Evolutionary conservation across 1,284 basidiomycete species (phyloP).

Genomic region (Cutaneotrichosporon cutaneum): DNA sequence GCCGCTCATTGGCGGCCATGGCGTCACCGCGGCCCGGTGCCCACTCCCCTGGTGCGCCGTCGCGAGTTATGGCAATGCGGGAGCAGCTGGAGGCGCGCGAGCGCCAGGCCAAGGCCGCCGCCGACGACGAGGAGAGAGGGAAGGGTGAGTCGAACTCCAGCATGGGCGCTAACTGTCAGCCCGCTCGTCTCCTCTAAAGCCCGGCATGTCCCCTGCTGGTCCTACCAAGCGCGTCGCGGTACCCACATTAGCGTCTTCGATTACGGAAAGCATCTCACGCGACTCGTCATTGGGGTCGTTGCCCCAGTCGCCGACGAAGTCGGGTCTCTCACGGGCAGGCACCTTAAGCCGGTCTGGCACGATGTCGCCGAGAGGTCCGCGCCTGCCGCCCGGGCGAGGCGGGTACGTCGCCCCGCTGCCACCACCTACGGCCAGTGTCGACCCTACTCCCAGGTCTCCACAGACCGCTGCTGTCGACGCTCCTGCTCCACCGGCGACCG

Average conservation of each 20-base stretch:
- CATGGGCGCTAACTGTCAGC: not conserved
- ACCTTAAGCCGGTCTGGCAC: constrained; percentile 14
- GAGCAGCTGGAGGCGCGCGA: constrained; percentile 24
- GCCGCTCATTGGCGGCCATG: constrained; percentile 57
- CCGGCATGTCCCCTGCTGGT: not conserved
- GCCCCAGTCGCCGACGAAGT: constrained; percentile 15
- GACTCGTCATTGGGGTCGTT: constrained; percentile 15
- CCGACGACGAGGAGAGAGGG: not conserved
- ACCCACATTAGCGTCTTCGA: constrained; percentile 12
- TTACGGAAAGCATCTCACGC: constrained; percentile 10
- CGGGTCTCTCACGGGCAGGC: not conserved
- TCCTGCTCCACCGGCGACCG: not conserved
- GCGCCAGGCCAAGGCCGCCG: constrained; percentile 9
- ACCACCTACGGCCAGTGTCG: constrained; percentile 9
- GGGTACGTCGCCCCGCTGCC: constrained; percentile 20
- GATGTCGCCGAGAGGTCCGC: constrained; percentile 20
- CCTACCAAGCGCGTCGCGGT: constrained; percentile 1
- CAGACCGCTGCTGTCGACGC: not conserved
- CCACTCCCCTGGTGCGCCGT: not conserved
- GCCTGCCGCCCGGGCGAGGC: constrained; percentile 3
- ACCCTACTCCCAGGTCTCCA: not conserved
- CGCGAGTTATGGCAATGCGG: constrained; percentile 27
- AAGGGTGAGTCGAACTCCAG: not conserved
- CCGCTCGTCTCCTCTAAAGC: not conserved
- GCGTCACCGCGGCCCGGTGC: constrained; percentile 10